Percentiles rank a stretch among this genome's conserved stretches.
These are phyloP conservation scores for Protomyces lactucae-debilis DNA, from an alignment of 1,139 yeast genomes.

Conservation along the genomic window DNA sequence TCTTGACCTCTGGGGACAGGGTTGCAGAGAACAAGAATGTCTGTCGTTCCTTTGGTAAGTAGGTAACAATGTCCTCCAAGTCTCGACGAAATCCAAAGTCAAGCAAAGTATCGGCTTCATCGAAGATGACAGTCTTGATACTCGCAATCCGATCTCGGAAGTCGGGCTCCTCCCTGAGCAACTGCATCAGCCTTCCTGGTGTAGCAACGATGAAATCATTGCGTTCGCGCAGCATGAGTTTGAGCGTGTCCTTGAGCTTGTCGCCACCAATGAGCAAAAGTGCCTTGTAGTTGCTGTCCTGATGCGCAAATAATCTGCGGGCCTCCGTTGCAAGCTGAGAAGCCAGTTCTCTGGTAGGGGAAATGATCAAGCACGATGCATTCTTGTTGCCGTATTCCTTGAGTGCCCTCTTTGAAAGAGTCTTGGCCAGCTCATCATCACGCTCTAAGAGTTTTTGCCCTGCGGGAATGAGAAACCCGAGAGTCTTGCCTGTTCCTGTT, in stretches of 20 bases:
- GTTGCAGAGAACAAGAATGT: constrained; percentile 94
- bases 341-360: constrained; percentile 93
- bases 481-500: constrained; percentile 88
- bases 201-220: constrained; percentile 85
- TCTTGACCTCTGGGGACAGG: constrained; percentile 63
- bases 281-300: constrained; percentile 52
- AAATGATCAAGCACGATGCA: constrained; percentile 64
- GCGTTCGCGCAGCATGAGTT: constrained; percentile 48
- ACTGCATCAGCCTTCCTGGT: constrained; percentile 83
- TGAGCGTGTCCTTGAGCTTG: constrained; percentile 74
- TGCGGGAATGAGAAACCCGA: constrained; percentile 83
- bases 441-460: constrained; percentile 45
- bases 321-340: constrained; percentile 51
- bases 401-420: background rate
- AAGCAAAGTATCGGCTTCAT: constrained; percentile 86
- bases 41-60: constrained; percentile 83
- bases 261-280: constrained; percentile 97
- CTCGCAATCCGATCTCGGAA: constrained; percentile 60
- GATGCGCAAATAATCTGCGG: constrained; percentile 50
- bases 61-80: constrained; percentile 59
- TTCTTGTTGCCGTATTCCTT: constrained; percentile 41
- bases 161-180: constrained; percentile 68
- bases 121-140: constrained; percentile 75
- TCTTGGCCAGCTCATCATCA: background rate
- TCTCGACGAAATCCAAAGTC: constrained; percentile 74